Evolutionary conservation across 1,284 basidiomycete genomes (phyloP), one percentile per base, ranked within the genome.

Genomic region (Papiliotrema flavescens): DNA sequence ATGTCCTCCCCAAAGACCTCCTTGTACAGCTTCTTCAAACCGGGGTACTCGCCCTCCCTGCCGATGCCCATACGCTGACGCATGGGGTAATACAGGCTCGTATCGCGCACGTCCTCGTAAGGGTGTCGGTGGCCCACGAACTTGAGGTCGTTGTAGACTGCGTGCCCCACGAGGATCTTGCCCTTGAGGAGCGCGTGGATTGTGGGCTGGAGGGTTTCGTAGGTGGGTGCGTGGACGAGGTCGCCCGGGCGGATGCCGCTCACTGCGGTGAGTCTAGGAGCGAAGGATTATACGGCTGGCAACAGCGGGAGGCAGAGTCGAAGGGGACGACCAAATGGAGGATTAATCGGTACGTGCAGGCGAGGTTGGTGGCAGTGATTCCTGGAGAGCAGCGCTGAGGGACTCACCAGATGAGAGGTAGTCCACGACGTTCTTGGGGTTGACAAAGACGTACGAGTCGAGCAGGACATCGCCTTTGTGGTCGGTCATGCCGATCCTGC

Each of bases 141-240:
- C 75, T 88, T 86, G 17, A 97, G 79, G 76, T 98, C 95, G 64
- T 98, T 93, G 66, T 87, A 83, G 2, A 98, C 79, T 0, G 95
- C 92, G 71, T 98, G 95, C 0, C 95, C 96, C 3, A 98, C 82
- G 19, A 98, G 72, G 50, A 96, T 85, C 51, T 87, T 83, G 58
- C 85, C 89, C 58, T 88, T 83, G 26, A 96, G 73, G 5, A 97
- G 64, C 11, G 82, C 83, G 0, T 88, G 83, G 1, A 97, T 90
- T 46, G 80, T 73, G 55, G 84, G 79, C 65, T 91, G 89, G 0
- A 97, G 82, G 47, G 87, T 82, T 17, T 82, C 80, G 69, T 95
- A 97, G 0, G 85, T 79, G 60, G 85, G 87, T 0, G 91, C 90
- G 90, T 44, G 26, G 23, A 15, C 62, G 22, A 82, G 64, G 55